A percentile compares a stretch with the other conserved stretches of the same genome.
Conservation (phyloP, 352 stramenopile species). For the Pythium plurisporium region DNA sequence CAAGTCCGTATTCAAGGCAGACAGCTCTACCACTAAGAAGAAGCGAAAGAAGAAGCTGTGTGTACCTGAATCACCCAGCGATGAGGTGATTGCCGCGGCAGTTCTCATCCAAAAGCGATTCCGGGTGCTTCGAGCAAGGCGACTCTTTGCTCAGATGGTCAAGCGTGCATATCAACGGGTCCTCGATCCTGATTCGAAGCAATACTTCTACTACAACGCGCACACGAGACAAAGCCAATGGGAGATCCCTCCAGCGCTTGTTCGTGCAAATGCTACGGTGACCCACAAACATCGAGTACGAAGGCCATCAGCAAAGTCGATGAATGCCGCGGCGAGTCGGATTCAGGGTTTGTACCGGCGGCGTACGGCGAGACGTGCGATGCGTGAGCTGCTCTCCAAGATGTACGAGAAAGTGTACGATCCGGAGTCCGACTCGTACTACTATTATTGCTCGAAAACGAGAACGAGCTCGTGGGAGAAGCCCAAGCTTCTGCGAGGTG, state of each 20-base stretch:
- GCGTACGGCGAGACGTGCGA: constrained; percentile 10
- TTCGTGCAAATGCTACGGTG: background rate
- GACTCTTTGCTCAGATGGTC: constrained; percentile 25
- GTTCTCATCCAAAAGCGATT: constrained; percentile 29
- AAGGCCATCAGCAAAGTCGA: background rate
- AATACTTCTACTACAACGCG: constrained; percentile 50
- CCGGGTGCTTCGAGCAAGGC: constrained; percentile 24
- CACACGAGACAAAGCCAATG: constrained; percentile 32
- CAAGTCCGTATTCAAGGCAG: background rate
- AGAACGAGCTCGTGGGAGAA: constrained; percentile 32
- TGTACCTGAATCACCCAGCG: background rate
- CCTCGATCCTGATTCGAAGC: constrained; percentile 27
- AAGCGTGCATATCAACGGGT: constrained; percentile 27
- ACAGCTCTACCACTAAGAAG: background rate
- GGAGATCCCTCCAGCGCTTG: constrained; percentile 23
- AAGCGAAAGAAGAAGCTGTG: constrained; percentile 2
- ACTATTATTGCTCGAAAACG: constrained; percentile 30
- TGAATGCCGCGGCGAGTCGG: constrained; percentile 10
- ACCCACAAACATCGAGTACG: background rate
- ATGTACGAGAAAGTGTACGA: constrained; percentile 36
- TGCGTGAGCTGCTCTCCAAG: constrained; percentile 20
- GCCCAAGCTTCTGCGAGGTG: constrained; percentile 18
- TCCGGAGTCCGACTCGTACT: constrained; percentile 25
- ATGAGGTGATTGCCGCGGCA: background rate
- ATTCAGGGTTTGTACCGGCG: constrained; percentile 27